Evolutionary conservation across 768 basidiomycete genomes (phyloP).

Genomic region (Multifurca ochricompacta): DNA sequence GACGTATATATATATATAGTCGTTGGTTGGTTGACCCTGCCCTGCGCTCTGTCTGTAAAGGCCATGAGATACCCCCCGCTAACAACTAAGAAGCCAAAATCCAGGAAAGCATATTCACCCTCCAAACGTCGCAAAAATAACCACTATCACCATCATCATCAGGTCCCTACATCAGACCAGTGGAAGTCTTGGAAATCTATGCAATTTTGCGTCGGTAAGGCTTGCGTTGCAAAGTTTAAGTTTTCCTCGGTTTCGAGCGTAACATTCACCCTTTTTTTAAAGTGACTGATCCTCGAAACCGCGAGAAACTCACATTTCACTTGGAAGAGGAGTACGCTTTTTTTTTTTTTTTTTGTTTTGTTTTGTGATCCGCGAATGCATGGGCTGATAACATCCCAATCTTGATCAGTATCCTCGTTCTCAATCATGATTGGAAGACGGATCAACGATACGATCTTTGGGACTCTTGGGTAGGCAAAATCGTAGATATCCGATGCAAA

Average conservation of each 20-base stretch:
- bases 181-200: constrained; percentile 10
- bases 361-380: neutral
- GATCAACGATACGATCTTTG: neutral
- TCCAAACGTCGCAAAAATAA: neutral
- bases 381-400: too few species aligned
- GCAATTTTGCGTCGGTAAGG: constrained; percentile 4
- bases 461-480: constrained; percentile 12
- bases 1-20: too few species aligned
- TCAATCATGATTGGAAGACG: constrained; percentile 5
- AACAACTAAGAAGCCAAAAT: neutral
- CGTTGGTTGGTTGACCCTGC: too few species aligned
- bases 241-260: too few species aligned
- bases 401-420: neutral
- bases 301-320: neutral
- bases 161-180: neutral
- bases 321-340: neutral
- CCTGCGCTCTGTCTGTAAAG: too few species aligned
- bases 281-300: constrained; percentile 5
- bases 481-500: constrained; percentile 8
- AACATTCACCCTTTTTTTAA: too few species aligned
- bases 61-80: neutral
- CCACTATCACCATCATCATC: too few species aligned
- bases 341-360: neutral
- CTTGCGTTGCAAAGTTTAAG: too few species aligned
- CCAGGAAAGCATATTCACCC: neutral